Percentiles rank a stretch among this genome's conserved stretches.
Evolutionary conservation across 768 basidiomycete species (phyloP).

Genomic region (Pilatotrama ljubarskyi): DNA sequence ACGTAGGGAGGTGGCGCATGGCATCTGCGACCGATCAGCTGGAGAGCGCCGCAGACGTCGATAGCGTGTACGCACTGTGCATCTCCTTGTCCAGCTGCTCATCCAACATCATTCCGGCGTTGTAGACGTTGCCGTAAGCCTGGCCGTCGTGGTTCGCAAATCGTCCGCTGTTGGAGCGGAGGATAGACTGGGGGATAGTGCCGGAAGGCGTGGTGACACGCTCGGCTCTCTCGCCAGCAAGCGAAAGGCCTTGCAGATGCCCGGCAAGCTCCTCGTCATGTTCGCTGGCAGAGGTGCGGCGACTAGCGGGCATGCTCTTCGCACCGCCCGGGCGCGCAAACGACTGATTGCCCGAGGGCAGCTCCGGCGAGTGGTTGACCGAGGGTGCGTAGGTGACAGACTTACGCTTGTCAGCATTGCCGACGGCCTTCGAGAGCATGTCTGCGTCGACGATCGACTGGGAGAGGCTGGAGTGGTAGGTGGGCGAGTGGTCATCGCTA

Average conservation of each 20-base stretch:
- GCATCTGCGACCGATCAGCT: slow-evolving; percentile 55
- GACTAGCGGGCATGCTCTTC: slow-evolving; percentile 91
- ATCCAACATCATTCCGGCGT: slow-evolving; percentile 88
- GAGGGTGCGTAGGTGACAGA: slow-evolving; percentile 84
- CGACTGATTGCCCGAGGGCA: slow-evolving; percentile 48
- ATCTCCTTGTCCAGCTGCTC: slow-evolving; percentile 94
- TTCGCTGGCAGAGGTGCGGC: slow-evolving; percentile 84
- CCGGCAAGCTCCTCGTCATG: slow-evolving; percentile 81
- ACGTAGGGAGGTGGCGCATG: slow-evolving; percentile 84
- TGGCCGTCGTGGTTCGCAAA: slow-evolving; percentile 60
- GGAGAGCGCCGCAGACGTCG: slow-evolving; percentile 2
- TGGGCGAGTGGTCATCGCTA: slow-evolving; percentile 52
- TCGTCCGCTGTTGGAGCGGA: slow-evolving; percentile 51
- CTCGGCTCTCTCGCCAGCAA: slow-evolving; percentile 63
- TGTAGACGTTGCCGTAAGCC: slow-evolving; percentile 64
- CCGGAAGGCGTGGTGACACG: slow-evolving; percentile 21
- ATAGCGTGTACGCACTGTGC: slow-evolving; percentile 65
- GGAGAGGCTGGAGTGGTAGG: slow-evolving; percentile 44
- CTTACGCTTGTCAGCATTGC: slow-evolving; percentile 78
- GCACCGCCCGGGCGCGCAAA: slow-evolving; percentile 73
- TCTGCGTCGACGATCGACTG: slow-evolving; percentile 61
- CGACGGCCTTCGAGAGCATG: slow-evolving; percentile 66
- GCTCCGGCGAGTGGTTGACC: slow-evolving; percentile 72
- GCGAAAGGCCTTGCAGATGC: slow-evolving; percentile 70
- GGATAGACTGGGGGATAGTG: slow-evolving; percentile 42